These are phyloP conservation scores for Sarocladium brachiariae DNA, from an alignment of 2,329 filamentous ascomycete genomes.

Conservation along the genomic window DNA sequence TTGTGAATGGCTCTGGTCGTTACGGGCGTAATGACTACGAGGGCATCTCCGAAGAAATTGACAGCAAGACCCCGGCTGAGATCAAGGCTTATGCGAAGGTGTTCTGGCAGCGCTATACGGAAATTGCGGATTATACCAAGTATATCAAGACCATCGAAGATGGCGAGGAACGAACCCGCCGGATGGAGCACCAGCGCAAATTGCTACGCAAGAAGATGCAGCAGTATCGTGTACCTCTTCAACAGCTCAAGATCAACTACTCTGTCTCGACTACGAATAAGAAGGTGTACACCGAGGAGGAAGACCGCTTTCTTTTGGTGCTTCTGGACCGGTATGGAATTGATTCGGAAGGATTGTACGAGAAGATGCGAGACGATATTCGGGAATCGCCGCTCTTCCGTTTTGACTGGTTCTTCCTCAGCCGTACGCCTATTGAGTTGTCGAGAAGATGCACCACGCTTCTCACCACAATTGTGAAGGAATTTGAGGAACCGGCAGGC, in stretches of 20 bases:
- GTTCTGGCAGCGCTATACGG: conserved; percentile 92
- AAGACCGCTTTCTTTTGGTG: conserved; percentile 91
- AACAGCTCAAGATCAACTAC: conserved; percentile 98
- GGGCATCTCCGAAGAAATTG: conserved; percentile 80
- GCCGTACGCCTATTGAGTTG: conserved; percentile 86
- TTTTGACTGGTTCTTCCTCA: conserved; percentile 99
- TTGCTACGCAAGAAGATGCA: conserved; percentile 92
- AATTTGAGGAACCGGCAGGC: conserved; percentile 68
- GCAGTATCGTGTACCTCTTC: conserved; percentile 92
- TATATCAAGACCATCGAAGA: conserved; percentile 85
- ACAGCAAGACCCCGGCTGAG: conserved; percentile 79
- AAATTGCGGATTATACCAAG: conserved; percentile 84
- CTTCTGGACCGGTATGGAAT: conserved; percentile 89
- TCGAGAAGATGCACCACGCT: conserved; percentile 88
- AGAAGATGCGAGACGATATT: conserved; percentile 95
- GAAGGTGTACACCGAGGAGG: conserved; percentile 98
- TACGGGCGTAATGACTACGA: conserved; percentile 83
- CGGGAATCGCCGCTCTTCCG: conserved; percentile 90
- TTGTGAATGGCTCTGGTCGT: conserved; percentile 90
- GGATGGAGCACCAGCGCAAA: conserved; percentile 87
- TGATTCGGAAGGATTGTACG: conserved; percentile 83
- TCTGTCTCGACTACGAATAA: conserved; percentile 99
- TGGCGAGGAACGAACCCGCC: conserved; percentile 82
- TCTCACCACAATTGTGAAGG: conserved; percentile 87
- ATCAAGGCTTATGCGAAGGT: conserved; percentile 88